A percentile compares a stretch with the other conserved stretches of the same genome.
phyloP scores from a whole-genome alignment of 2,329 filamentous ascomycete genomes.

The Stachybotrys elegans region DNA sequence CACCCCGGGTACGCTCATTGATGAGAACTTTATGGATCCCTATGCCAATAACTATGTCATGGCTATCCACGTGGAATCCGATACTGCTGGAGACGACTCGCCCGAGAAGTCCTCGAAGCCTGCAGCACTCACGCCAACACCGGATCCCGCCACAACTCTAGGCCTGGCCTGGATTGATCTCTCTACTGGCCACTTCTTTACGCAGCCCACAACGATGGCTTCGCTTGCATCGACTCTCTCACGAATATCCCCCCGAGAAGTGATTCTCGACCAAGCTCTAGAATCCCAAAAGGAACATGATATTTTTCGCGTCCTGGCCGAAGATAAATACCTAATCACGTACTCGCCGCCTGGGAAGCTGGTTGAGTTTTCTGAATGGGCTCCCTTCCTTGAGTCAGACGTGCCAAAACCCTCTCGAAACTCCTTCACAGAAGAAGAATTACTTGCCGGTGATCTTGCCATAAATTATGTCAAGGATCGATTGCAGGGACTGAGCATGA shows the following conservation, averaged over 20 bases:
- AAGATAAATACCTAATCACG: constrained; percentile 72
- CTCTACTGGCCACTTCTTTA: constrained; percentile 91
- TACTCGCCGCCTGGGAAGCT: constrained; percentile 53
- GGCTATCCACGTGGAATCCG: constrained; percentile 57
- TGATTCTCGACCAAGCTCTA: constrained; percentile 67
- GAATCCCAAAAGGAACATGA: constrained; percentile 53
- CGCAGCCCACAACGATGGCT: constrained; percentile 66
- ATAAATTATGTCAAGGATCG: constrained; percentile 79
- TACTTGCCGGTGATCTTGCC: constrained; percentile 73
- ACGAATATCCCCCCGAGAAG: constrained; percentile 77
- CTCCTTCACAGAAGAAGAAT: constrained; percentile 63
- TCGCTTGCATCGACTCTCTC: constrained; percentile 77
- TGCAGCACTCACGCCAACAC: constrained; percentile 11
- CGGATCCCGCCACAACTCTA: constrained; percentile 32
- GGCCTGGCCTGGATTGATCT: constrained; percentile 93
- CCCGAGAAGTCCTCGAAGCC: constrained; percentile 8
- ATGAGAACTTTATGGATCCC: constrained; percentile 95
- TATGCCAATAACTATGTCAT: constrained; percentile 91
- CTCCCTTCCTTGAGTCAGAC: constrained; percentile 68
- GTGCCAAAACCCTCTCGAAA: constrained; percentile 48
- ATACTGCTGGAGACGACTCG: neutral
- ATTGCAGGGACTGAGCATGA: constrained; percentile 71
- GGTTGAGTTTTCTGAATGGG: constrained; percentile 60
- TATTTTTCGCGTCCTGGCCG: constrained; percentile 63
- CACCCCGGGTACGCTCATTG: constrained; percentile 91